These are phyloP conservation scores for Pyrenophora teres DNA, from an alignment of 2,329 filamentous ascomycete genomes.

Conservation along the genomic window DNA sequence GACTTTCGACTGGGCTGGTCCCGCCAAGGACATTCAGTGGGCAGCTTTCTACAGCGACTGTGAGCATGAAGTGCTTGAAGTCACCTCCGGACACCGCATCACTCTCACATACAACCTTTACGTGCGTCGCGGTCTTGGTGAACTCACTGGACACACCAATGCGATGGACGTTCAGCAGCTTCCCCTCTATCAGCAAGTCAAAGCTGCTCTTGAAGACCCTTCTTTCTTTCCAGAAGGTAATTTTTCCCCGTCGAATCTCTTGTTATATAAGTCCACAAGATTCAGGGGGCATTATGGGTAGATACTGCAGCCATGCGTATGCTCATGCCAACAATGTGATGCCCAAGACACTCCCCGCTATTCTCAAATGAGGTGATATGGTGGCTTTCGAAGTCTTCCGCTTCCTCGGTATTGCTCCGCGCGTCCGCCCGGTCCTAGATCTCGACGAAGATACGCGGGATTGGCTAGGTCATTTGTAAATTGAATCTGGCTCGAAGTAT, in stretches of 20 bases:
- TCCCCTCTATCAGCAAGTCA: constrained; percentile 45
- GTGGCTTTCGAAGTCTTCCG: constrained; percentile 47
- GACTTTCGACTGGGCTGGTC: constrained; percentile 51
- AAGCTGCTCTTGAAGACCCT: constrained; percentile 35
- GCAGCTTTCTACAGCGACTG: constrained; percentile 60
- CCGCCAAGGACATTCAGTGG: constrained; percentile 46
- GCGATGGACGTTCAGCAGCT: constrained; percentile 42
- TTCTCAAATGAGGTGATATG: constrained; percentile 56
- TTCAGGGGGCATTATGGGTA: constrained; percentile 52
- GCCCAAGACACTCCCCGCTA: constrained; percentile 37
- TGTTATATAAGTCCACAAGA: too few species aligned
- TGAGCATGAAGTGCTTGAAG: constrained; percentile 58
- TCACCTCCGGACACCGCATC: constrained; percentile 58
- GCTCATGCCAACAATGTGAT: constrained; percentile 45
- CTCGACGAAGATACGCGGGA: too few species aligned
- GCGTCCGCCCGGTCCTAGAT: constrained; percentile 37
- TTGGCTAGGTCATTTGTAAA: too few species aligned
- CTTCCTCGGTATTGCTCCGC: constrained; percentile 38
- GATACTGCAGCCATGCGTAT: constrained; percentile 56
- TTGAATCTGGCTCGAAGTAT: not conserved
- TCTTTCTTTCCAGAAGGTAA: constrained; percentile 48
- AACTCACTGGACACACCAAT: constrained; percentile 24
- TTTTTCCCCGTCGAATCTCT: not conserved
- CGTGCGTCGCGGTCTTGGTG: constrained; percentile 44
- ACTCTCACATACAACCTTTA: constrained; percentile 64